phyloP scores from a whole-genome alignment of 225 moss, liverwort and hornwort genomes.

The Neckera pumila region DNA sequence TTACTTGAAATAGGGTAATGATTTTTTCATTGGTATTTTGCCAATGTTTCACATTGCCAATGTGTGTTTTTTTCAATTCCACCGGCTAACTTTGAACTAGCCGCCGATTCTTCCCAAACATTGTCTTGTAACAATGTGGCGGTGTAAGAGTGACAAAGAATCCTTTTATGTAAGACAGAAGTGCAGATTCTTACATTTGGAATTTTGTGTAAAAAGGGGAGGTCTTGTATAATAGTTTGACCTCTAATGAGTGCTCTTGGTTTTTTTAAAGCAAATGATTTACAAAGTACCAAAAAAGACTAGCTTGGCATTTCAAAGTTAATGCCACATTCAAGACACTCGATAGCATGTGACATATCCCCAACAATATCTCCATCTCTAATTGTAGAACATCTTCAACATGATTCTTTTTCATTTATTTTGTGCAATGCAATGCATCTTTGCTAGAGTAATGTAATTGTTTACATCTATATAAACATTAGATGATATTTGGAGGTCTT shows the following conservation, averaged over 20 bases:
- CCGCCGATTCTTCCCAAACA: no score
- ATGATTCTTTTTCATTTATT: neutral
- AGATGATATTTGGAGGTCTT: no score
- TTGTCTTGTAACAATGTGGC: no score
- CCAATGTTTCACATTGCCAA: no score
- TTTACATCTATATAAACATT: no score
- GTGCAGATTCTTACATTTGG: neutral
- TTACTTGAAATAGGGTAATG: no score
- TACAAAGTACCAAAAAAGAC: fast-evolving
- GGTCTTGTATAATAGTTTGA: neutral
- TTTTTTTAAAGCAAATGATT: no score
- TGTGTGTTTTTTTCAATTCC: no score
- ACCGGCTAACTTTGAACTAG: no score
- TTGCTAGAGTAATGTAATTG: fast-evolving
- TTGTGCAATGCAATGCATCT: fast-evolving
- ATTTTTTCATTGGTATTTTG: no score
- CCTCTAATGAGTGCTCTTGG: neutral
- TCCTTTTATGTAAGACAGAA: no score
- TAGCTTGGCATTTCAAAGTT: fast-evolving
- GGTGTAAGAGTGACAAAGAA: no score
- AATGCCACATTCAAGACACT: fast-evolving
- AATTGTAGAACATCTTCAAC: fast-evolving
- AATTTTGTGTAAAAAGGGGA: neutral
- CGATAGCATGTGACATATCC: neutral
- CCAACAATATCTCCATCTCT: neutral